Conservation (phyloP, 768 basidiomycete genomes). For the Termitomyces sp. region DNA sequence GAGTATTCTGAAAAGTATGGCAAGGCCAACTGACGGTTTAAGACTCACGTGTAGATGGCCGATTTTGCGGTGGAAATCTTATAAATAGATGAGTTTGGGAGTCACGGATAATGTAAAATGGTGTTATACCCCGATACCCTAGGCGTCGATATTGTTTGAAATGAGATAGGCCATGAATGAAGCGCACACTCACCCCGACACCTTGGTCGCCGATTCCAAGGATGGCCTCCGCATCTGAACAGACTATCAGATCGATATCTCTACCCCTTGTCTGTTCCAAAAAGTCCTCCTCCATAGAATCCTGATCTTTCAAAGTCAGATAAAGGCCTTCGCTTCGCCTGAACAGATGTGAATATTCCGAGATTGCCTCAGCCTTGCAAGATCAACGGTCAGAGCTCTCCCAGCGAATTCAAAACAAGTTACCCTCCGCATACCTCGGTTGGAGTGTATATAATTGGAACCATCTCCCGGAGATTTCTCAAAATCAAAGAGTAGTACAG, state of each 20-base stretch:
- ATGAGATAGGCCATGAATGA: neutral
- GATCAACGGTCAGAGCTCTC: neutral
- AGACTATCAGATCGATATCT: constrained; percentile 76
- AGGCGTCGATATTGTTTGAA: constrained; percentile 7
- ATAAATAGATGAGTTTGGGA: neutral
- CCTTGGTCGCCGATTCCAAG: constrained; percentile 69
- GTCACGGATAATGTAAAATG: neutral
- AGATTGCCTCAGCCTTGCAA: constrained; percentile 73
- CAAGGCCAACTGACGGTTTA: neutral
- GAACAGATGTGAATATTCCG: constrained; percentile 83
- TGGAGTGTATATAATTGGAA: constrained; percentile 80
- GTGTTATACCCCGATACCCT: constrained; percentile 52
- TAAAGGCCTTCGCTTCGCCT: constrained; percentile 77
- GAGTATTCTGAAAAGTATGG: neutral
- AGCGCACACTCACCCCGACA: constrained; percentile 50
- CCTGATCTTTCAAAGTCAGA: constrained; percentile 57
- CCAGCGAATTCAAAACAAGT: neutral
- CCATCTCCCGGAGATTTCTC: constrained; percentile 58
- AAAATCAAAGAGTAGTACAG: constrained; percentile 71
- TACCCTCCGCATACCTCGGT: constrained; percentile 51
- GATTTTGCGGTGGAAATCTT: constrained; percentile 80
- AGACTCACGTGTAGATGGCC: constrained; percentile 63
- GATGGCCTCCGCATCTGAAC: constrained; percentile 84
- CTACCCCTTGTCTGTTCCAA: constrained; percentile 61
- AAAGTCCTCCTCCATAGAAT: constrained; percentile 76